Base-by-base conservation (phyloP, 2,329 filamentous ascomycete genomes). In the Phialemoniopsis sp. region DNA sequence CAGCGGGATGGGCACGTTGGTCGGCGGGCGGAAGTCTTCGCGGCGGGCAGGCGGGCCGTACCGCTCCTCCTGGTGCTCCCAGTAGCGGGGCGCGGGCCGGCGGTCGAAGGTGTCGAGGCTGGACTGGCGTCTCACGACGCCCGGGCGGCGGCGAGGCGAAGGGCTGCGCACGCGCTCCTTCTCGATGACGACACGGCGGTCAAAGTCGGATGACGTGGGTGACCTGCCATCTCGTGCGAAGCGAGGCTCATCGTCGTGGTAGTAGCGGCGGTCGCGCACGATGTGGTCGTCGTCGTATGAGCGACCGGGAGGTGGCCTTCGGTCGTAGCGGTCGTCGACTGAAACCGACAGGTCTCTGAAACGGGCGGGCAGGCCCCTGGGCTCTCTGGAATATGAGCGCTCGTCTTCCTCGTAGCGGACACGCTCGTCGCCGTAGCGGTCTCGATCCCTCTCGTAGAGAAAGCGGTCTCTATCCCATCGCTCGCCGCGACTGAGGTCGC, bases 51-150 rank as follows among this genome's bases (percentile, higher is more conserved):
- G 78, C n/a, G 77, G 70, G n/a, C 74, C 71, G 49, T 82, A 81
- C 21, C 21, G 21, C 45, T 85, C 80, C 37, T 81, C 77, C 15
- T 73, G 62, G 39, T 57, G 66, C 29, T 83, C 72, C 39, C 69
- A 70, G 48, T 72, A 68, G 36, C 59, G 56, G 8, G 63, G 63
- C n/a, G n/a, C n/a, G 2, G 87, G 84, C 19, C 80, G 80, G 36
- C 89, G 82, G 62, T 96, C 90, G 56, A 89, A 95, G 0, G 87
- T 95, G 59, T 95, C 90, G 30, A 95, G 72, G 38, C 89, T 95
- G 13, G 89, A 95, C 59, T 95, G 89, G 32, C 90, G 80, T 42
- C 90, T 79, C 37, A 93, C 56, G 46, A 90, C 73, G 3, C 49
- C 54, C 3, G 89, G 89, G 34, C 85, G 75, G 34, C 69, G 67